Percentiles rank a stretch among this genome's conserved stretches.
phyloP scores from a whole-genome alignment of 2,329 filamentous ascomycete species.

The Apiospora pterosperma region DNA sequence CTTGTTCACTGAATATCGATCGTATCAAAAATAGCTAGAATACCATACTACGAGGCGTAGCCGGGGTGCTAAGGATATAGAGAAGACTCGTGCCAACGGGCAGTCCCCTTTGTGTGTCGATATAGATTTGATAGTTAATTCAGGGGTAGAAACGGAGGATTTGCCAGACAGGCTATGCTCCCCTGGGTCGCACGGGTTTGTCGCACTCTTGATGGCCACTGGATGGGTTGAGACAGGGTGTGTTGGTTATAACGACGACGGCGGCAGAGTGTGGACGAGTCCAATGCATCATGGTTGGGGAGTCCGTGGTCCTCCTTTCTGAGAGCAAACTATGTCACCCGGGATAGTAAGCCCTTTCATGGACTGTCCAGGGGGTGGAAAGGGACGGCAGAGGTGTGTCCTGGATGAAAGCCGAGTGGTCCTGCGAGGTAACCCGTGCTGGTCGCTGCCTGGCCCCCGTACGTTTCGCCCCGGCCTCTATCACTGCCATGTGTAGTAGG shows the following conservation, averaged over 20 bases:
- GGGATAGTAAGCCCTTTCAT: background rate
- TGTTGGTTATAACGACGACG: background rate
- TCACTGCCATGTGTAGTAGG: background rate
- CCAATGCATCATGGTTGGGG: background rate
- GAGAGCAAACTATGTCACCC: background rate
- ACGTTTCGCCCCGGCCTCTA: background rate
- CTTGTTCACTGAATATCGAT: background rate
- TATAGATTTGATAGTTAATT: background rate
- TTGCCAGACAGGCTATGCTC: background rate
- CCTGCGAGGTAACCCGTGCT: background rate
- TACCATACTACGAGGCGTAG: background rate
- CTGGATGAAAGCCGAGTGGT: background rate
- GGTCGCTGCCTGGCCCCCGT: background rate
- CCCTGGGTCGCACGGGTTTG: background rate
- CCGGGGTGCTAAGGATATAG: background rate
- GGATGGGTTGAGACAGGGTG: background rate
- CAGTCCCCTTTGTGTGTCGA: background rate
- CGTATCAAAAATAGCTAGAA: background rate
- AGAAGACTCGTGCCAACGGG: background rate
- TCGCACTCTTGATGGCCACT: no score
- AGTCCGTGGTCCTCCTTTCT: background rate
- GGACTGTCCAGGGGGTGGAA: background rate
- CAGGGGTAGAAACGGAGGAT: no score
- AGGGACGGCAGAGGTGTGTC: background rate
- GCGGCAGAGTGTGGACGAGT: background rate